Conservation (phyloP, 768 basidiomycete genomes). For the Panellus pusillus region DNA sequence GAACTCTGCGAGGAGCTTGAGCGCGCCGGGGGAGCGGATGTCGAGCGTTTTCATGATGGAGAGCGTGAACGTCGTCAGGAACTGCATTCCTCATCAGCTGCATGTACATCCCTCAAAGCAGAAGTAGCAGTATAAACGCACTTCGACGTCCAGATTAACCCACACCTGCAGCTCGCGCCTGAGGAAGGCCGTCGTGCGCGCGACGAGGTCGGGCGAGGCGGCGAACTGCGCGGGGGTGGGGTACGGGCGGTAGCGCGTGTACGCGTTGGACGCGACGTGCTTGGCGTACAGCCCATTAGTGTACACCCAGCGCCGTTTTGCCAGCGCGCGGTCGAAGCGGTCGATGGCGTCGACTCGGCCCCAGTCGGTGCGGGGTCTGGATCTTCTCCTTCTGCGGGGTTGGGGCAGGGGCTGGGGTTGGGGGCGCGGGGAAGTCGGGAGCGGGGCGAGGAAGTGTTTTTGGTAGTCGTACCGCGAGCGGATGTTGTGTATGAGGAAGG, state of each 20-base stretch:
- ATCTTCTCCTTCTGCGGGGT: slow-evolving; percentile 34
- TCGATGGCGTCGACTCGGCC: slow-evolving; percentile 66
- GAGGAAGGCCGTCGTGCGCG: slow-evolving; percentile 76
- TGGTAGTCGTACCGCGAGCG: slow-evolving; percentile 79
- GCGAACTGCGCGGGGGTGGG: slow-evolving; percentile 86
- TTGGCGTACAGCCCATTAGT: slow-evolving; percentile 80
- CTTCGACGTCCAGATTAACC: slow-evolving; percentile 89
- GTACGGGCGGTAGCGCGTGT: slow-evolving; percentile 85
- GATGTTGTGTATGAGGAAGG: slow-evolving; percentile 78
- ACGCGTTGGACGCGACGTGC: slow-evolving; percentile 87
- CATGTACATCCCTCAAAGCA: slow-evolving; percentile 6
- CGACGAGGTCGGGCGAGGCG: slow-evolving; percentile 70
- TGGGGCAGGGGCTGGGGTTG: slow-evolving; percentile 29
- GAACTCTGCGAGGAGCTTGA: slow-evolving; percentile 84
- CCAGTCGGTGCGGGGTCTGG: slow-evolving; percentile 50
- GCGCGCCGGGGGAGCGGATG: slow-evolving; percentile 85
- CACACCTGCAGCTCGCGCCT: slow-evolving; percentile 87
- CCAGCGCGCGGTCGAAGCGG: slow-evolving; percentile 73
- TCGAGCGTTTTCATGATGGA: slow-evolving; percentile 92
- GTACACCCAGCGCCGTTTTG: slow-evolving; percentile 78
- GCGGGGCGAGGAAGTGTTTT: slow-evolving; percentile 74
- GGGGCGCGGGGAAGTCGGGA: slow-evolving; percentile 51
- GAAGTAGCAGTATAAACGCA: slow-evolving; percentile 32
- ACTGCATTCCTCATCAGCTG: slow-evolving; percentile 47
- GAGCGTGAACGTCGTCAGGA: slow-evolving; percentile 84